phyloP scores from a whole-genome alignment of 352 stramenopile species.

The Phytophthora pluvialis region DNA sequence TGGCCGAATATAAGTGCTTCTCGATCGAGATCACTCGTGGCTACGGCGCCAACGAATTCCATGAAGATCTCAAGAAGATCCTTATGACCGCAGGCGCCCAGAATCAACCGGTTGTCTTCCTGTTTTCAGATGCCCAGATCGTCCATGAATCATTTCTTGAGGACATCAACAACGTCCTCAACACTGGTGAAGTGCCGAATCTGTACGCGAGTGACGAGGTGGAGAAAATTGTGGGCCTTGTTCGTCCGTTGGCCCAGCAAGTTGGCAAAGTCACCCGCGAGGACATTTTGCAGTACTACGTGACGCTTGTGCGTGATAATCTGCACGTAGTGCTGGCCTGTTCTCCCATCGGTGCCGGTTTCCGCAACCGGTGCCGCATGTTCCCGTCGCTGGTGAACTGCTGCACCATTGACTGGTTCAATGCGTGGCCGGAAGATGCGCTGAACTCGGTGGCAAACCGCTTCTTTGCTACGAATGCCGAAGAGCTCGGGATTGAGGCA shows the following conservation, averaged over 20 bases:
- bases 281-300: slow-evolving; percentile 88
- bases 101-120: slow-evolving; percentile 90
- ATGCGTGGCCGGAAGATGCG: slow-evolving; percentile 94
- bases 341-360: slow-evolving; percentile 92
- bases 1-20: slow-evolving; percentile 91
- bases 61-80: slow-evolving; percentile 93
- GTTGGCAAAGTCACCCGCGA: slow-evolving; percentile 86
- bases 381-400: slow-evolving; percentile 96
- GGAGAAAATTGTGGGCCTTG: slow-evolving; percentile 90
- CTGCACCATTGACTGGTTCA: slow-evolving; percentile 97
- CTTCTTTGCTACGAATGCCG: slow-evolving; percentile 87
- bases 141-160: slow-evolving; percentile 94
- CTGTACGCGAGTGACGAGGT: slow-evolving; percentile 92
- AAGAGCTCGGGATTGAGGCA: slow-evolving; percentile 88
- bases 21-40: slow-evolving; percentile 94
- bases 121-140: slow-evolving; percentile 95
- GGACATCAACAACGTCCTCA: slow-evolving; percentile 96
- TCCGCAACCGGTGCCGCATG: slow-evolving; percentile 93
- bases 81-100: slow-evolving; percentile 89
- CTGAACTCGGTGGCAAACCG: slow-evolving; percentile 91
- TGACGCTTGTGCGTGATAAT: slow-evolving; percentile 93
- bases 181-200: slow-evolving; percentile 94
- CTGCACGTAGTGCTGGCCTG: slow-evolving; percentile 95
- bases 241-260: slow-evolving; percentile 79
- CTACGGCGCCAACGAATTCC: slow-evolving; percentile 91